Evolutionary conservation across 129 eudicot species (phyloP).

Genomic region (Chrysanthemum makinoi): DNA sequence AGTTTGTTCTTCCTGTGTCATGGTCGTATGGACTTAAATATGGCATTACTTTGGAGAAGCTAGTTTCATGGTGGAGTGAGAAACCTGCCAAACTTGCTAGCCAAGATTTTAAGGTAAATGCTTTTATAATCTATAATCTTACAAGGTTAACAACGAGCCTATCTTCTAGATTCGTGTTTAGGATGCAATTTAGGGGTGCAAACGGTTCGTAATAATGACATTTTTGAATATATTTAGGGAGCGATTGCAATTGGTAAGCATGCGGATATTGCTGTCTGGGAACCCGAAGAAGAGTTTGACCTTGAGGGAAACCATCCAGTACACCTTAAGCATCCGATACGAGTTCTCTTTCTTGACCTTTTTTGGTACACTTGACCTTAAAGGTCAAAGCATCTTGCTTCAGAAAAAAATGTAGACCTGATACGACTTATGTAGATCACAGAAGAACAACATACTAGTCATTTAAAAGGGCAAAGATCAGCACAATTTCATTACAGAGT

Average conservation of each 20-base stretch:
- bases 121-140: not conserved
- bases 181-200: not conserved
- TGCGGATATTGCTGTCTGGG: conserved; percentile 91
- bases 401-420: no score
- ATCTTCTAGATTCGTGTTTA: not conserved
- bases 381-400: not conserved
- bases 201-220: not conserved
- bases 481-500: no score
- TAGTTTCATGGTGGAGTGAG: conserved; percentile 95
- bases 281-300: conserved; percentile 74
- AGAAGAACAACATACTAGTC: no score
- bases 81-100: conserved; percentile 98
- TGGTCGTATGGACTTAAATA: conserved; percentile 84
- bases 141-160: not conserved
- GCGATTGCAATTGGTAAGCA: conserved; percentile 64
- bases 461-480: no score
- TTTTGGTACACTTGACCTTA: conserved; percentile 7
- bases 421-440: no score
- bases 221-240: conserved; percentile 55
- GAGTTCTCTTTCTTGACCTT: conserved; percentile 23
- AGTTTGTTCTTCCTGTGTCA: conserved; percentile 96
- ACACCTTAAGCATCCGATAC: conserved; percentile 73
- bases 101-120: conserved; percentile 51
- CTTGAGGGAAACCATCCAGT: conserved; percentile 58
- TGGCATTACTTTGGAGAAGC: conserved; percentile 73